phyloP scores from a whole-genome alignment of 441 rosid genomes.

The Aquilaria agallochum region DNA sequence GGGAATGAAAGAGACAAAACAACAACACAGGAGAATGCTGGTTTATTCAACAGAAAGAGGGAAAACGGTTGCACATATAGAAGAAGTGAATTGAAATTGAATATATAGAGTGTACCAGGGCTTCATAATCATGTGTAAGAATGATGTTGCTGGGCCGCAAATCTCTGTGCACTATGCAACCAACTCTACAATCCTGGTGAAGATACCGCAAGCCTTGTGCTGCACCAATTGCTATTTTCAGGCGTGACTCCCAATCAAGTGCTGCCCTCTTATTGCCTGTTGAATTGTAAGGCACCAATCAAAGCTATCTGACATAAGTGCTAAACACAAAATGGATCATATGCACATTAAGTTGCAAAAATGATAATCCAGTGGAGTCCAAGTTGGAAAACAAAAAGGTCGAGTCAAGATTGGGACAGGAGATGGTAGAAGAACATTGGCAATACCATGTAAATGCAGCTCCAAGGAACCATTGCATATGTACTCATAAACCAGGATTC shows the following conservation, averaged over 20 bases:
- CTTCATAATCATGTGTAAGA: constrained; percentile 67
- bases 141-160: constrained; percentile 60
- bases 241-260: constrained; percentile 50
- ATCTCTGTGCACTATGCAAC: constrained; percentile 65
- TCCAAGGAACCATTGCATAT: constrained; percentile 71
- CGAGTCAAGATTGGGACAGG: not conserved
- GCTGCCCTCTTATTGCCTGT: constrained; percentile 34
- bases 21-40: too few species aligned
- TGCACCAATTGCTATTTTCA: constrained; percentile 60
- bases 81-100: too few species aligned
- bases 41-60: too few species aligned
- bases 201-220: constrained; percentile 71
- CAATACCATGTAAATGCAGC: constrained; percentile 60
- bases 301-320: constrained; percentile 6
- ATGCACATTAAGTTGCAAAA: not conserved
- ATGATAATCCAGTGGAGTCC: not conserved
- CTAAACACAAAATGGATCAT: not conserved
- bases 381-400: not conserved
- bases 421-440: constrained; percentile 4
- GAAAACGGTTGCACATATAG: too few species aligned
- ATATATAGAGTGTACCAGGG: constrained; percentile 34
- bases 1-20: not conserved
- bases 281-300: constrained; percentile 7
- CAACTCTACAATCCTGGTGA: constrained; percentile 82
- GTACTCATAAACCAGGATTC: constrained; percentile 60